Percentiles rank a stretch among this genome's conserved stretches.
Conservation (phyloP, 495 filamentous ascomycete species). For the Schizothecium vesticola region DNA sequence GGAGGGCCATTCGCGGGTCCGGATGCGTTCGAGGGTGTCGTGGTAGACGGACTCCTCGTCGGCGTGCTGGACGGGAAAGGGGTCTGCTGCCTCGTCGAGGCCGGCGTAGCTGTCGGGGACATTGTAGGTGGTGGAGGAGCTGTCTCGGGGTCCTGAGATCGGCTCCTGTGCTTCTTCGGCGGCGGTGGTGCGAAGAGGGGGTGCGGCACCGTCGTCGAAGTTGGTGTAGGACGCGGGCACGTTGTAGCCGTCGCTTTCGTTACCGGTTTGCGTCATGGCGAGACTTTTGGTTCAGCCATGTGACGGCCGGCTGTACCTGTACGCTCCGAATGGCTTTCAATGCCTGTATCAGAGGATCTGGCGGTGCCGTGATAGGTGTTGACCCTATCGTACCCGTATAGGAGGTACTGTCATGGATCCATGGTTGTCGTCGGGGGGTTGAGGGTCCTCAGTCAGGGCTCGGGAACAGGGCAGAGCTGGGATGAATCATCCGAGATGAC, state of each 20-base stretch:
- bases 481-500: not conserved
- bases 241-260: conserved; percentile 9
- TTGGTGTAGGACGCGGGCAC: conserved; percentile 11
- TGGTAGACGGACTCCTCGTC: conserved; percentile 31
- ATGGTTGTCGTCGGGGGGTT: not conserved
- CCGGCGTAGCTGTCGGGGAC: conserved; percentile 45
- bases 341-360: not conserved
- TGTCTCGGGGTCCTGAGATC: conserved; percentile 7
- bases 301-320: not conserved
- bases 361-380: not conserved
- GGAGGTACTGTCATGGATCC: not conserved
- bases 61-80: conserved; percentile 43
- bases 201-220: conserved; percentile 11
- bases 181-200: not conserved
- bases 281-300: not conserved
- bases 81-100: conserved; percentile 42
- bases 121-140: conserved; percentile 28
- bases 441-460: not conserved
- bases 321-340: not conserved
- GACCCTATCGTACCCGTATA: not conserved
- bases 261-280: not conserved
- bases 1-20: conserved; percentile 24
- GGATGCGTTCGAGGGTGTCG: conserved; percentile 25
- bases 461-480: not conserved
- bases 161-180: not conserved